Percentiles rank a stretch among this genome's conserved stretches.
Evolutionary conservation across 495 filamentous ascomycete genomes (phyloP).

Genomic region (Pyrenula massariospora): DNA sequence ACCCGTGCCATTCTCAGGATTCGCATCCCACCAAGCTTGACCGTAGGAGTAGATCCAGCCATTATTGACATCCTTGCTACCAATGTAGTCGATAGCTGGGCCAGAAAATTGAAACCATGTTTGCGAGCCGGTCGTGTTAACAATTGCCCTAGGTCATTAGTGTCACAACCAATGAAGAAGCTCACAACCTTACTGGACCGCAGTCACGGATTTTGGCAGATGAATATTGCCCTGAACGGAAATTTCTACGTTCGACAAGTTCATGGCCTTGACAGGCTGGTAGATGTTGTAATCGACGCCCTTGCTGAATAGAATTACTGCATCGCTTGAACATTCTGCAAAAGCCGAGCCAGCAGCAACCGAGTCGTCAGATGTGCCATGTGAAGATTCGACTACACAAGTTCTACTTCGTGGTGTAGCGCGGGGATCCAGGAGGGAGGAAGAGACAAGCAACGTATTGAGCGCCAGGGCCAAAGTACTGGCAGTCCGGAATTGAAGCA

Average conservation of each 20-base stretch:
- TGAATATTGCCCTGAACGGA: conserved; percentile 27
- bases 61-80: conserved; percentile 17
- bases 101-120: conserved; percentile 25
- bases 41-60: conserved; percentile 35
- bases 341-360: conserved; percentile 18
- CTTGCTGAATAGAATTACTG: conserved; percentile 21
- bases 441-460: not conserved
- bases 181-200: conserved; percentile 9
- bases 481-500: not conserved
- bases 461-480: not conserved
- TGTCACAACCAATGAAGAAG: not conserved
- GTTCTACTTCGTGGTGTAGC: not conserved
- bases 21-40: conserved; percentile 33
- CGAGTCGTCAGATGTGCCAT: conserved; percentile 23
- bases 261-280: conserved; percentile 21
- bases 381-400: conserved; percentile 10
- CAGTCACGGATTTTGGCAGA: conserved; percentile 22
- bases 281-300: conserved; percentile 28
- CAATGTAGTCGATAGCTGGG: conserved; percentile 20
- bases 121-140: conserved; percentile 12
- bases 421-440: not conserved
- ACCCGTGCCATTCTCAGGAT: conserved; percentile 22
- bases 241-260: conserved; percentile 29
- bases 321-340: conserved; percentile 18
- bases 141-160: conserved; percentile 5